phyloP scores from a whole-genome alignment of 176 grass and related monocot species.

The Carex littledalei region DNA sequence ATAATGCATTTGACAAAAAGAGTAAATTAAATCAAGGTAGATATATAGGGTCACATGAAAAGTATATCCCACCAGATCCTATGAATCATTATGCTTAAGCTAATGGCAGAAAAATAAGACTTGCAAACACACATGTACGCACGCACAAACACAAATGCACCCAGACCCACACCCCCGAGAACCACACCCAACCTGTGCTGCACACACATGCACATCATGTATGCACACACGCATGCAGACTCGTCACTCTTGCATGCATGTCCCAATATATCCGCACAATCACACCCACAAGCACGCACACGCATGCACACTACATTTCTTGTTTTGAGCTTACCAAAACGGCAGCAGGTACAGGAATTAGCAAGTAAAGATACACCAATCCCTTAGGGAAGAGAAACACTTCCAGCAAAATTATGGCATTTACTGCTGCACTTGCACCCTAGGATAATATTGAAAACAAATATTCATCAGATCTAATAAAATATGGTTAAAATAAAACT shows the following conservation, averaged over 20 bases:
- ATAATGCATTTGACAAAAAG: not conserved
- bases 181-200: not conserved
- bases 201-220: not conserved
- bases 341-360: conserved; percentile 75
- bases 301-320: not conserved
- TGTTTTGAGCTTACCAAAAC: conserved; percentile 42
- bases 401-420: conserved; percentile 74
- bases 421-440: conserved; percentile 91
- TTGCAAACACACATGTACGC: not conserved
- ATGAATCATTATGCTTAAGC: too few relatives aligned
- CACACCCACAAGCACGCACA: not conserved
- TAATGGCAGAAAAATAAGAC: not conserved
- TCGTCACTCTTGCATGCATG: not conserved
- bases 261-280: not conserved
- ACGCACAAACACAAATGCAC: not conserved
- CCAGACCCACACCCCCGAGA: not conserved
- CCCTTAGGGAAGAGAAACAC: conserved; percentile 77
- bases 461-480: not conserved
- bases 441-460: conserved; percentile 35
- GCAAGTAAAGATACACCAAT: conserved; percentile 61
- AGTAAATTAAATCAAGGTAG: not conserved
- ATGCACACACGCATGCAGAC: not conserved
- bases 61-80: not conserved
- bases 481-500: not conserved
- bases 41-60: not conserved